phyloP scores from a whole-genome alignment of 1,139 yeast genomes.

The Entelexis paramagnoliae region DNA sequence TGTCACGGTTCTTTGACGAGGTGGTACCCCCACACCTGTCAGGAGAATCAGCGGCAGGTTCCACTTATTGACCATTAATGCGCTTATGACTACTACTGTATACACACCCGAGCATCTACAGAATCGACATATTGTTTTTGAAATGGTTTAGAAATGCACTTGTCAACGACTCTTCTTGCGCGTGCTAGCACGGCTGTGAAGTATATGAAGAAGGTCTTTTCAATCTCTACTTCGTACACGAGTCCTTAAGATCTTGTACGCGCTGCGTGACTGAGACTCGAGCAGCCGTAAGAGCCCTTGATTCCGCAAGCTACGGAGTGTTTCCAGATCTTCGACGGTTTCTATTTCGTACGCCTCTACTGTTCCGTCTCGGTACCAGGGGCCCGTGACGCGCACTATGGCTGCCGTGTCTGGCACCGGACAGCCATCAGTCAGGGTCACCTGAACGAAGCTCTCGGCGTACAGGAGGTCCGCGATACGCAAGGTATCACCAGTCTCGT shows the following conservation, averaged over 20 bases:
- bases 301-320: not conserved
- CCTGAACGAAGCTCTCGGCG: not conserved
- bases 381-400: slow-evolving; percentile 1
- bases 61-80: not conserved
- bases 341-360: not conserved
- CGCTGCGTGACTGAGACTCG: not conserved
- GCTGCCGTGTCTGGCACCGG: not conserved
- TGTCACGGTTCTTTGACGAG: not conserved
- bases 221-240: not conserved
- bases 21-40: not conserved
- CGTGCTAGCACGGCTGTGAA: too few species aligned
- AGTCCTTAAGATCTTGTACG: not conserved
- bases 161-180: too few species aligned
- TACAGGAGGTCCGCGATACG: not conserved
- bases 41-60: not conserved
- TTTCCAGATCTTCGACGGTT: not conserved
- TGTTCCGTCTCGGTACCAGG: not conserved
- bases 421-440: not conserved
- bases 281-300: not conserved
- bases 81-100: not conserved
- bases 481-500: not conserved
- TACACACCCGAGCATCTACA: too few species aligned
- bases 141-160: too few species aligned
- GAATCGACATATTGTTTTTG: too few species aligned
- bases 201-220: too few species aligned